phyloP scores from a whole-genome alignment of 805 yeast genomes.

The Candida boleticola region DNA sequence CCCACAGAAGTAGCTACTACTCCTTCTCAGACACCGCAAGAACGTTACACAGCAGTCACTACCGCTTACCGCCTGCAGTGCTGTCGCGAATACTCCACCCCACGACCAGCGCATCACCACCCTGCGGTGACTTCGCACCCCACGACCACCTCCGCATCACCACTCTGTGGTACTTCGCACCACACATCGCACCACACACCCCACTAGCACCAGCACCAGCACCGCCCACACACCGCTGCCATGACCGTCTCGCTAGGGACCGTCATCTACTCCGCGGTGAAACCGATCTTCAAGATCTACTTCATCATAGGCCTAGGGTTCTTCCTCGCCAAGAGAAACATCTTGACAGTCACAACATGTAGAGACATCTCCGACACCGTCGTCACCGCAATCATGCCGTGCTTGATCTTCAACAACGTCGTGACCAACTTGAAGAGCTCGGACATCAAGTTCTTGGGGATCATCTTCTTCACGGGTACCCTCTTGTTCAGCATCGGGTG shows the following conservation, averaged over 20 bases:
- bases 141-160: too few relatives aligned
- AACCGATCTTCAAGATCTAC: constrained; percentile 84
- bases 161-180: too few relatives aligned
- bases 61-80: too few relatives aligned
- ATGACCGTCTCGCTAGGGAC: constrained; percentile 46
- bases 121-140: too few relatives aligned
- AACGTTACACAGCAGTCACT: too few relatives aligned
- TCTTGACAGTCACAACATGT: constrained; percentile 64
- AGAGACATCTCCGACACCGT: constrained; percentile 69
- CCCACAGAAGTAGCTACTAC: too few relatives aligned
- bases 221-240: too few relatives aligned
- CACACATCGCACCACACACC: too few relatives aligned
- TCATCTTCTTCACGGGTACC: constrained; percentile 48
- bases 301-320: constrained; percentile 68
- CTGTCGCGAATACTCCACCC: too few relatives aligned
- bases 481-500: constrained; percentile 53
- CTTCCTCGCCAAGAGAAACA: constrained; percentile 57
- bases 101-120: too few relatives aligned
- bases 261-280: constrained; percentile 73
- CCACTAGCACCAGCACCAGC: too few relatives aligned
- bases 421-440: constrained; percentile 62
- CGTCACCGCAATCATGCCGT: constrained; percentile 69
- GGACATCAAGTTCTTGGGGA: constrained; percentile 71
- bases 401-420: constrained; percentile 71
- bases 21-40: too few relatives aligned